Evolutionary conservation across 805 yeast species (phyloP).

Genomic region (Debaryomyces prosopidis): DNA sequence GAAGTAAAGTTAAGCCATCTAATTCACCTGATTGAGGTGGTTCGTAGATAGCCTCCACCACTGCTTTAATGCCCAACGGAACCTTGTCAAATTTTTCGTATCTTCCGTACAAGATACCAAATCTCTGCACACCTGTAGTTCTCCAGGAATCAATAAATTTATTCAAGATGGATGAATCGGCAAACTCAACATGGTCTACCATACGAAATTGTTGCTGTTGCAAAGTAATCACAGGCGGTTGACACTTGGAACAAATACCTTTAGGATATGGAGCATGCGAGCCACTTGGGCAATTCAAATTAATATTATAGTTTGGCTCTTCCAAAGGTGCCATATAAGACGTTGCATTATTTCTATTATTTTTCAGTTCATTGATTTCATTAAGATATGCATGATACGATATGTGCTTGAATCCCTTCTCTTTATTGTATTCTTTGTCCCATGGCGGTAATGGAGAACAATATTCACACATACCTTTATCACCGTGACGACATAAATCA

Average conservation of each 20-base stretch:
- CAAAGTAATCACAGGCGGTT: slow-evolving; percentile 91
- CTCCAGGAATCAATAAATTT: slow-evolving; percentile 92
- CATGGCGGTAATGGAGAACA: slow-evolving; percentile 96
- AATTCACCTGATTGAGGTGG: slow-evolving; percentile 85
- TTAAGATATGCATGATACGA: slow-evolving; percentile 84
- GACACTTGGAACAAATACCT: slow-evolving; percentile 95
- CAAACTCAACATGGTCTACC: slow-evolving; percentile 97
- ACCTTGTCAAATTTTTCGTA: slow-evolving; percentile 78
- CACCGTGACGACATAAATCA: slow-evolving; percentile 78
- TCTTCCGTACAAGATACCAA: slow-evolving; percentile 81
- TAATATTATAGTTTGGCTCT: slow-evolving; percentile 67
- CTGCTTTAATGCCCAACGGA: slow-evolving; percentile 92
- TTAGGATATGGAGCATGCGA: slow-evolving; percentile 87
- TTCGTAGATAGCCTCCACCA: slow-evolving; percentile 91
- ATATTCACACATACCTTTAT: slow-evolving; percentile 96
- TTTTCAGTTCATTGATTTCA: slow-evolving; percentile 65
- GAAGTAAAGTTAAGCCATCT: slow-evolving; percentile 72
- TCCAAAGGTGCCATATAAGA: slow-evolving; percentile 76
- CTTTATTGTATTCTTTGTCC: slow-evolving; percentile 75
- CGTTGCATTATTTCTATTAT: slow-evolving; percentile 58
- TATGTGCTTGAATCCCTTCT: slow-evolving; percentile 78
- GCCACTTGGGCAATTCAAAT: slow-evolving; percentile 67
- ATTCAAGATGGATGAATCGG: slow-evolving; percentile 71
- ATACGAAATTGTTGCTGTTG: slow-evolving; percentile 88
- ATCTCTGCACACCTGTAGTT: slow-evolving; percentile 78